Conservation (phyloP, 2,329 filamentous ascomycete species). For the Trichoderma polysporum region DNA sequence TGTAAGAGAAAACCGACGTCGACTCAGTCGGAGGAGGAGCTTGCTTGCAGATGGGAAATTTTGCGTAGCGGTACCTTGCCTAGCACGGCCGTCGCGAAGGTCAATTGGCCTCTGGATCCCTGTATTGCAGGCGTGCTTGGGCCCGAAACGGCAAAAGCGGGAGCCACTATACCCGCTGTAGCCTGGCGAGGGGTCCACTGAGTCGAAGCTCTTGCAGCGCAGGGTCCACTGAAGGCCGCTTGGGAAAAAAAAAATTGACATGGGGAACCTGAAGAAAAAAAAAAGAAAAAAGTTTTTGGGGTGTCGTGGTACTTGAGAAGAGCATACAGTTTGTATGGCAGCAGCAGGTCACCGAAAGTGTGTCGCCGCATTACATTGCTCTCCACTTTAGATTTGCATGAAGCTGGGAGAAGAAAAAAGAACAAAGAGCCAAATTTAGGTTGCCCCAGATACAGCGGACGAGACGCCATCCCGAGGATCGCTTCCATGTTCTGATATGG, state of each 20-base stretch:
- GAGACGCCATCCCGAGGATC: neutral
- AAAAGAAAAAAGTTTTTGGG: neutral
- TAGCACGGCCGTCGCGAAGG: neutral
- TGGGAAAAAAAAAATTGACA: neutral
- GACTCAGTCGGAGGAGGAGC: slow-evolving; percentile 3
- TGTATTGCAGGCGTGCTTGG: slow-evolving; percentile 1
- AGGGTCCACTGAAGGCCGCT: slow-evolving; percentile 2
- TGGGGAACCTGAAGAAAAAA: neutral
- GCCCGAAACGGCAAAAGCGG: slow-evolving; percentile 10
- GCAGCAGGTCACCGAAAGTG: slow-evolving; percentile 12
- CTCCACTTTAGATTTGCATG: neutral
- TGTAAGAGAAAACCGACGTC: neutral
- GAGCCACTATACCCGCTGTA: slow-evolving; percentile 7
- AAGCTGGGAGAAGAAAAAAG: neutral
- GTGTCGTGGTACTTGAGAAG: neutral
- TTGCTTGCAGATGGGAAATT: slow-evolving; percentile 16
- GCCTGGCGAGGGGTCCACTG: slow-evolving; percentile 10
- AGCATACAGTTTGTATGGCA: neutral
- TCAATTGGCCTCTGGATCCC: slow-evolving; percentile 8
- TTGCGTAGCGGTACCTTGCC: slow-evolving; percentile 14
- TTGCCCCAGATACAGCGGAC: neutral
- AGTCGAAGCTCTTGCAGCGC: slow-evolving; percentile 8
- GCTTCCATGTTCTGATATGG: neutral
- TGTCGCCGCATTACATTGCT: neutral
- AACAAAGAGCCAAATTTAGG: neutral